Conservation (phyloP, 164 flowering plant species). For the Chimonanthus praecox region DNA sequence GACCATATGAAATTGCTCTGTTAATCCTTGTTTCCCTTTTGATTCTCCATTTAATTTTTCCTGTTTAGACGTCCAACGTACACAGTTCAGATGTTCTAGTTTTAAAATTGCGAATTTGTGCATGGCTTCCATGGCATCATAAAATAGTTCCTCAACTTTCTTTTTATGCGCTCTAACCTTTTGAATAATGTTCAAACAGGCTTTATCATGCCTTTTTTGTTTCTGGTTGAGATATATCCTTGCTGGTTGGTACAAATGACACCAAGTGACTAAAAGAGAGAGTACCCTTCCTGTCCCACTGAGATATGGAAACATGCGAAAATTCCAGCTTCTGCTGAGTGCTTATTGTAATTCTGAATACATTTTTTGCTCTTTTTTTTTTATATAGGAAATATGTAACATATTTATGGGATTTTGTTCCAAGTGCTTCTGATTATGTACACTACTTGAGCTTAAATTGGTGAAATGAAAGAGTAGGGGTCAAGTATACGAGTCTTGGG, state of each 20-base stretch:
- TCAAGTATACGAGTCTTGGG: no score
- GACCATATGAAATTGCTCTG: neutral
- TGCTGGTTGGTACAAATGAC: constrained; percentile 93
- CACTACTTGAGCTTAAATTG: neutral
- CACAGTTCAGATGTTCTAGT: neutral
- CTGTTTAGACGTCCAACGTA: neutral
- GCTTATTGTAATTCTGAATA: neutral
- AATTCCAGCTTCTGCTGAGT: neutral
- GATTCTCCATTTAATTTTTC: no score
- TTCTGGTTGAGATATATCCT: constrained; percentile 72
- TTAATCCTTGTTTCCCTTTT: neutral
- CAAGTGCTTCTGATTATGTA: neutral
- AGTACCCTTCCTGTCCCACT: neutral
- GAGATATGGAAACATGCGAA: no score
- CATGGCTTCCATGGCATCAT: neutral
- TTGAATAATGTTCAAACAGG: constrained; percentile 35
- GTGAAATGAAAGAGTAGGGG: no score
- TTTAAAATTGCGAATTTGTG: neutral
- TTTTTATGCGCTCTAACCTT: neutral
- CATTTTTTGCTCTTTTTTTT: neutral
- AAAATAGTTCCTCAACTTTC: neutral
- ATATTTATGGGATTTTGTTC: neutral
- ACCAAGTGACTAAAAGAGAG: neutral
- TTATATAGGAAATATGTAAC: neutral
- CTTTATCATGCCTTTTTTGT: constrained; percentile 64